Evolutionary conservation across 1,139 yeast genomes (phyloP).

Genomic region (Yamadazyma mexicana): DNA sequence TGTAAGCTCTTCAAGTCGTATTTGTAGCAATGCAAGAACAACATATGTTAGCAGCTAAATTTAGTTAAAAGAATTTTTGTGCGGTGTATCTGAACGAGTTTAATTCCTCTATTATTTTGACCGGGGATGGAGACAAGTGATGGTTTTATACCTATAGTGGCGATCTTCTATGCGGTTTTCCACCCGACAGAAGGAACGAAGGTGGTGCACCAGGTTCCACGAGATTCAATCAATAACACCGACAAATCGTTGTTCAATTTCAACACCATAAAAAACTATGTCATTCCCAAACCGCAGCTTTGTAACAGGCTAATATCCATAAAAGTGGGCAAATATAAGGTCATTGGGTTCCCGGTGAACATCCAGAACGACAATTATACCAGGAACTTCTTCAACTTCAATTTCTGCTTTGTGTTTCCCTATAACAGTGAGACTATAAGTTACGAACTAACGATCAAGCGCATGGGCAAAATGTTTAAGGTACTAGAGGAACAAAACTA

Average conservation of each 20-base stretch:
- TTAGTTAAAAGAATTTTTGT: neutral
- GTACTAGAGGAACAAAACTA: conserved; percentile 89
- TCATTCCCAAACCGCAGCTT: conserved; percentile 89
- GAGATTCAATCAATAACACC: conserved; percentile 47
- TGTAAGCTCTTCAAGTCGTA: conserved; percentile 5
- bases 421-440: conserved; percentile 81
- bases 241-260: conserved; percentile 60
- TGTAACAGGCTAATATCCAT: conserved; percentile 81
- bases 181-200: conserved; percentile 96
- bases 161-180: conserved; percentile 86
- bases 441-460: conserved; percentile 78
- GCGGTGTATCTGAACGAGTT: neutral
- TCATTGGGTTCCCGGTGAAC: conserved; percentile 90
- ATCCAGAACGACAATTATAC: conserved; percentile 75
- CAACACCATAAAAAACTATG: conserved; percentile 82
- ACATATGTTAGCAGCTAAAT: too few relatives aligned
- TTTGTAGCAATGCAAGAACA: conserved; percentile 1
- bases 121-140: conserved; percentile 37
- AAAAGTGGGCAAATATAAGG: conserved; percentile 66
- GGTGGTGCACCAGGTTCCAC: conserved; percentile 89
- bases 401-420: conserved; percentile 87
- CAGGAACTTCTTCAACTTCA: conserved; percentile 88
- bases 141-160: conserved; percentile 82
- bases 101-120: neutral
- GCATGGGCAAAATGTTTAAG: conserved; percentile 86